Conservation (phyloP, 2,329 filamentous ascomycete genomes). For the Pezicula neosporulosa region DNA sequence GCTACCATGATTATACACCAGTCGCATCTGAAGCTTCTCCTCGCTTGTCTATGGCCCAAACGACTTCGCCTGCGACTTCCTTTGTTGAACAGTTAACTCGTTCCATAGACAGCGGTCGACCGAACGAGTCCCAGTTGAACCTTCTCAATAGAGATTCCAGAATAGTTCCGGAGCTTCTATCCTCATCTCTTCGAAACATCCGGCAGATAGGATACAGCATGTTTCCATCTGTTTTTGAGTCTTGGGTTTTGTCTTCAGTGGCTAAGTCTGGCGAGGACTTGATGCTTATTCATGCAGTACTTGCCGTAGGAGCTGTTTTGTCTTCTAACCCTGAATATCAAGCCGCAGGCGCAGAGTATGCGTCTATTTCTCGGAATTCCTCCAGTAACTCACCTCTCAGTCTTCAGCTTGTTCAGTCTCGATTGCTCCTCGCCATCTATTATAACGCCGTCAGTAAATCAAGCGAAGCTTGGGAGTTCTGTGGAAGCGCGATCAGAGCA, state of each 20-base stretch:
- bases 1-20: conserved; percentile 26
- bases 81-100: conserved; percentile 15
- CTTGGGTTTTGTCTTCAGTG: conserved; percentile 45
- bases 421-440: conserved; percentile 64
- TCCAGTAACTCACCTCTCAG: conserved; percentile 49
- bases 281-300: conserved; percentile 57
- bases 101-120: conserved; percentile 11
- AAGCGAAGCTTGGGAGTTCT: conserved; percentile 59
- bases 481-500: conserved; percentile 57
- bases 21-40: conserved; percentile 27
- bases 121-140: conserved; percentile 34
- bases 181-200: conserved; percentile 54
- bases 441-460: conserved; percentile 59
- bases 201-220: conserved; percentile 52
- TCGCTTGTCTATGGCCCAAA: conserved; percentile 16
- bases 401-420: conserved; percentile 64
- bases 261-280: conserved; percentile 49
- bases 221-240: conserved; percentile 50
- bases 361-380: conserved; percentile 55
- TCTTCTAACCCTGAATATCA: conserved; percentile 41
- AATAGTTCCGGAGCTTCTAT: conserved; percentile 46
- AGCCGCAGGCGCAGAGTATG: conserved; percentile 42
- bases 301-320: conserved; percentile 55
- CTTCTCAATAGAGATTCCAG: conserved; percentile 48
- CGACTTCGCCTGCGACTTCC: conserved; percentile 15